Base-by-base conservation (phyloP, 2,329 filamentous ascomycete species). In the Cordyceps cateniannulata region DNA sequence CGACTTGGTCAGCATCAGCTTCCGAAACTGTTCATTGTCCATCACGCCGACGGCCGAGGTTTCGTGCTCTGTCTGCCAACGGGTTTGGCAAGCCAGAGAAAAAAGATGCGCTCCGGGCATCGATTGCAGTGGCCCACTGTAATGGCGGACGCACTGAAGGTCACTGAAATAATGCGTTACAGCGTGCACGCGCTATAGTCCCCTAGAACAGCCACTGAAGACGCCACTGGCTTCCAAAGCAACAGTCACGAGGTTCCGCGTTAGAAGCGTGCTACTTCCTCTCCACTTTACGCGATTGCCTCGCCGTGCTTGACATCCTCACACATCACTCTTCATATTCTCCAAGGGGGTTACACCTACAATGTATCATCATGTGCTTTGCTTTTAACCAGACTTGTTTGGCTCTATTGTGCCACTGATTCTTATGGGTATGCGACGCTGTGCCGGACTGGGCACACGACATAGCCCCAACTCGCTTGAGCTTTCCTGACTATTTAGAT, bases 11-110 rank as follows among this genome's bases (percentile, higher is more conserved):
- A 86, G 79, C 24, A 96, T 75, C 7, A 98, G 82, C 65, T 89
- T 88, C 59, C 95, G 88, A 70, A 99, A 99, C 69, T 97, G 91
- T 48, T 92, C 85, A 80, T 98, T 98, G 73, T 98, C 96, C 95
- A 99, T 98, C 42, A 48, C 64, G 59, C 53, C 59, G 55, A 24
- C 49, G 16, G 40, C 35, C 40, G 22, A 24, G 48, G 51, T 24
- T 20, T 24, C 16, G 18, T 42, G 50, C 45, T 62, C 38, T 50
- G 44, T 42, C 47, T 29, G 55, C 18, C 24, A 2, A 14, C 22
- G 6, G 18, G 7, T 49, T 58, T 22, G 14, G 25, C 16, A 5
- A 24, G 22, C 47, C 9, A 29, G 22, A 16, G 9, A 22, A n/a
- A 54, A 45, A 44, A 42, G 51, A 42, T 42, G 38, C n/a, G 38